phyloP scores from a whole-genome alignment of 1,284 basidiomycete genomes.

The Malassezia arunalokei region DNA sequence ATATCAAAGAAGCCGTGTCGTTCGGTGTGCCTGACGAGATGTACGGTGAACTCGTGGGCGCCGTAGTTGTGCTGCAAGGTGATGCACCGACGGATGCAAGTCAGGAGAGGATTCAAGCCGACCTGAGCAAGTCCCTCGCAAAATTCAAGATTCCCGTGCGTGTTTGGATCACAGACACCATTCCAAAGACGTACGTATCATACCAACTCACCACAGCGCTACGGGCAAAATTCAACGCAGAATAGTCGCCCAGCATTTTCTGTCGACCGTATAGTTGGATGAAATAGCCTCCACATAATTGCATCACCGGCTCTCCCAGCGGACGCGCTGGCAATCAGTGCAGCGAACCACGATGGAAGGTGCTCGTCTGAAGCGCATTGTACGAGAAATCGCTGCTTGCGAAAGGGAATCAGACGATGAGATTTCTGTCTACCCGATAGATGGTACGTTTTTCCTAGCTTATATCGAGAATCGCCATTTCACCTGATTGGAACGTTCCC shows the following conservation, averaged over 20 bases:
- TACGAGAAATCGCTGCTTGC: slow-evolving; percentile 72
- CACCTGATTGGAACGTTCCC: slow-evolving; percentile 28
- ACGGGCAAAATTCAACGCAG: slow-evolving; percentile 43
- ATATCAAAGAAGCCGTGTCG: slow-evolving; percentile 51
- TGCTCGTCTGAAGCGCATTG: slow-evolving; percentile 72
- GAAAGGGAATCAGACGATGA: slow-evolving; percentile 80
- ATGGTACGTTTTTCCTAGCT: slow-evolving; percentile 43
- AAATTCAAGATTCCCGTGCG: slow-evolving; percentile 47
- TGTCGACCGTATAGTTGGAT: slow-evolving; percentile 1
- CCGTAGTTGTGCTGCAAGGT: slow-evolving; percentile 40
- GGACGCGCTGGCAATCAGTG: slow-evolving; percentile 1
- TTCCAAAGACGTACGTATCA: slow-evolving; percentile 42
- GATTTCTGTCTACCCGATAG: slow-evolving; percentile 72
- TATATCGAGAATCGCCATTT: slow-evolving; percentile 19
- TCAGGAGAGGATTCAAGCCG: slow-evolving; percentile 31
- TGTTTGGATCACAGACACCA: slow-evolving; percentile 46
- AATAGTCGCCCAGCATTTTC: slow-evolving; percentile 35
- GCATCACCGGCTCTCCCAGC: neutral
- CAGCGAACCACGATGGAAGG: slow-evolving; percentile 51
- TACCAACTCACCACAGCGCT: slow-evolving; percentile 13
- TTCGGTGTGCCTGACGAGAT: slow-evolving; percentile 47
- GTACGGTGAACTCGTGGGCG: slow-evolving; percentile 47
- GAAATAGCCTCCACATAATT: slow-evolving; percentile 7
- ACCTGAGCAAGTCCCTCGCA: slow-evolving; percentile 33
- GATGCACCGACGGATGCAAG: slow-evolving; percentile 16